These are phyloP conservation scores for Suillus cothurnatus DNA, from an alignment of 768 basidiomycete genomes.

Conservation along the genomic window DNA sequence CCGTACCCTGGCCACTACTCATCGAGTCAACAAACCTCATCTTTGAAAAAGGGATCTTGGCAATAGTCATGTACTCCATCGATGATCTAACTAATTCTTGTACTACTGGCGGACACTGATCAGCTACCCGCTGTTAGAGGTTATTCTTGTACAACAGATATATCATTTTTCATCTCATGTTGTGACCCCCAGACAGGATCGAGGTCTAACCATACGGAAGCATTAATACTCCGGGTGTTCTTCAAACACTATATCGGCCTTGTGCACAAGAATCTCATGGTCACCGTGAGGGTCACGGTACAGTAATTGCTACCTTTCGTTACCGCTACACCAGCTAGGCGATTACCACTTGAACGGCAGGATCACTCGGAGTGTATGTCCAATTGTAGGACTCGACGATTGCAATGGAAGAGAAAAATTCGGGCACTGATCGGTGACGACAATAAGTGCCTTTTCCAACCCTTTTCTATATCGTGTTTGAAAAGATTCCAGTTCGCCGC, in stretches of 20 bases:
- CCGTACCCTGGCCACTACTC: neutral
- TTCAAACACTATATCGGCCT: constrained; percentile 3
- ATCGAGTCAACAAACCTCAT: neutral
- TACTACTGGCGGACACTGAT: neutral
- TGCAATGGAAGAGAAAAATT: neutral
- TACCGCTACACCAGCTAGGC: neutral
- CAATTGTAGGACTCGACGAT: neutral
- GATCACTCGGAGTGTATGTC: neutral
- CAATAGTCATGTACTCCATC: constrained; percentile 1
- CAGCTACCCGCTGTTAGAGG: neutral
- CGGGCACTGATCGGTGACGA: neutral
- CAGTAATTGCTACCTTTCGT: neutral
- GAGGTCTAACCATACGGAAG: neutral
- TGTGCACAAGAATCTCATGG: neutral
- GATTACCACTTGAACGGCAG: neutral
- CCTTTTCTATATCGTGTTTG: neutral
- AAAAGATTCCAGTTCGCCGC: neutral
- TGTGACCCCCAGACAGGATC: neutral
- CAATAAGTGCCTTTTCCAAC: neutral
- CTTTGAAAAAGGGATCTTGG: neutral
- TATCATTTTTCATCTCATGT: neutral
- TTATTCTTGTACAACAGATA: neutral
- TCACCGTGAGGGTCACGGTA: neutral
- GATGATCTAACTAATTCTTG: neutral
- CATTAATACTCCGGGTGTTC: neutral